Conservation (phyloP, 2,329 filamentous ascomycete species). For the Fusarium verrucosum region DNA sequence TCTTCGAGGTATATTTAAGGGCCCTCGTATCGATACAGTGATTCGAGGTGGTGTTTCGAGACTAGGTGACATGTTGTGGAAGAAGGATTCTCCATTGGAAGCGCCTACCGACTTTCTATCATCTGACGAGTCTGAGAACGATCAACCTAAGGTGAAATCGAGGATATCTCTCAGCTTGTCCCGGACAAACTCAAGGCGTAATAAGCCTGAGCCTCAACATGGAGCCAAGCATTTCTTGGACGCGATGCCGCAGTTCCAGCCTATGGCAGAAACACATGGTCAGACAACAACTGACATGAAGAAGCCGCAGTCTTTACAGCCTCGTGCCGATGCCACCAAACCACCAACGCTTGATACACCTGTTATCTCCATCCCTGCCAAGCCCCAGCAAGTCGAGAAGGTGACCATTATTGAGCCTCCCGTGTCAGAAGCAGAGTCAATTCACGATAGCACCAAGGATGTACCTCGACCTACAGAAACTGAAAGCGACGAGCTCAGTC, state of each 20-base stretch:
- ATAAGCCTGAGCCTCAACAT: slow-evolving; percentile 45
- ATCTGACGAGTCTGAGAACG: slow-evolving; percentile 61
- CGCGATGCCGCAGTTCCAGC: slow-evolving; percentile 61
- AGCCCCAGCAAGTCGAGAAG: slow-evolving; percentile 44
- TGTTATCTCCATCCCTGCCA: slow-evolving; percentile 52
- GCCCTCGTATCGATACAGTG: slow-evolving; percentile 76
- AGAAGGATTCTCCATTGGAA: slow-evolving; percentile 55
- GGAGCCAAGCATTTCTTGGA: slow-evolving; percentile 60
- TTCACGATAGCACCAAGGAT: slow-evolving; percentile 44
- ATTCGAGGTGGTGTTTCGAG: slow-evolving; percentile 69
- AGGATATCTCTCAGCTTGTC: slow-evolving; percentile 51
- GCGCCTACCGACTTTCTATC: slow-evolving; percentile 52
- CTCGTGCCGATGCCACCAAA: slow-evolving; percentile 59
- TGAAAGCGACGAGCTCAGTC: slow-evolving; percentile 48
- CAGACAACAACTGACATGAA: slow-evolving; percentile 24
- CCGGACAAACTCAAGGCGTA: slow-evolving; percentile 47
- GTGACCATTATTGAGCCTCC: slow-evolving; percentile 46
- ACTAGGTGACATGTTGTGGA: slow-evolving; percentile 66
- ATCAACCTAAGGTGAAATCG: slow-evolving; percentile 53
- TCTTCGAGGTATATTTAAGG: slow-evolving; percentile 78
- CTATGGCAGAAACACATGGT: slow-evolving; percentile 44
- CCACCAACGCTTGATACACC: slow-evolving; percentile 60
- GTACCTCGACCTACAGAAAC: slow-evolving; percentile 48
- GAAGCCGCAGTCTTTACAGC: slow-evolving; percentile 48
- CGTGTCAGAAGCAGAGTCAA: slow-evolving; percentile 53